A percentile compares a stretch with the other conserved stretches of the same genome.
Evolutionary conservation across 305 asterid species (phyloP).

Genomic region (Fraxinus sp.): DNA sequence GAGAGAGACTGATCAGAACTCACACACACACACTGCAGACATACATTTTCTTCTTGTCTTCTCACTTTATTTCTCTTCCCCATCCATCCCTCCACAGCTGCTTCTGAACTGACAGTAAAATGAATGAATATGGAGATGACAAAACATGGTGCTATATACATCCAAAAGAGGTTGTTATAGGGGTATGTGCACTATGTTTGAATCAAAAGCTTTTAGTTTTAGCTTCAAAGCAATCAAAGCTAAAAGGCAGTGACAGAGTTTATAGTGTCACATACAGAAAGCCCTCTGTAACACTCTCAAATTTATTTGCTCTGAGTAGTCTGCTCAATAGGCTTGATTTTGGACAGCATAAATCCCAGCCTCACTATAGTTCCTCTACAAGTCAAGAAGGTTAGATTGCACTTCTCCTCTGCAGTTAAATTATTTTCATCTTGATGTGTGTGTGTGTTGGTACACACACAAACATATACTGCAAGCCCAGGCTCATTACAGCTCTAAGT

Average conservation of each 20-base stretch:
- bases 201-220: constrained; percentile 65
- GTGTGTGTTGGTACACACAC: neutral
- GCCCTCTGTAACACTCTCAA: constrained; percentile 37
- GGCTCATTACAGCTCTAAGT: neutral
- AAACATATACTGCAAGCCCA: neutral
- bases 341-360: constrained; percentile 43
- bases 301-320: constrained; percentile 63
- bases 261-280: constrained; percentile 1
- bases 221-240: constrained; percentile 45
- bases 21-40: neutral
- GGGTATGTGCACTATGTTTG: constrained; percentile 78
- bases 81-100: neutral
- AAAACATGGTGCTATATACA: constrained; percentile 56
- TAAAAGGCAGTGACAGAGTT: neutral
- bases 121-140: constrained; percentile 35
- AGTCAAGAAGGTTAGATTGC: constrained; percentile 58
- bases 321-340: constrained; percentile 51
- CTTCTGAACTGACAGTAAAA: neutral
- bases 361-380: constrained; percentile 37
- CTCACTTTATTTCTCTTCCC: neutral
- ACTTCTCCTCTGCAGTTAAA: neutral
- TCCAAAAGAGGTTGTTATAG: constrained; percentile 55
- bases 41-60: neutral
- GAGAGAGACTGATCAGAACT: neutral
- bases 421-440: neutral